These are phyloP conservation scores for Auricularia cornea DNA, from an alignment of 768 basidiomycete genomes.

Conservation along the genomic window DNA sequence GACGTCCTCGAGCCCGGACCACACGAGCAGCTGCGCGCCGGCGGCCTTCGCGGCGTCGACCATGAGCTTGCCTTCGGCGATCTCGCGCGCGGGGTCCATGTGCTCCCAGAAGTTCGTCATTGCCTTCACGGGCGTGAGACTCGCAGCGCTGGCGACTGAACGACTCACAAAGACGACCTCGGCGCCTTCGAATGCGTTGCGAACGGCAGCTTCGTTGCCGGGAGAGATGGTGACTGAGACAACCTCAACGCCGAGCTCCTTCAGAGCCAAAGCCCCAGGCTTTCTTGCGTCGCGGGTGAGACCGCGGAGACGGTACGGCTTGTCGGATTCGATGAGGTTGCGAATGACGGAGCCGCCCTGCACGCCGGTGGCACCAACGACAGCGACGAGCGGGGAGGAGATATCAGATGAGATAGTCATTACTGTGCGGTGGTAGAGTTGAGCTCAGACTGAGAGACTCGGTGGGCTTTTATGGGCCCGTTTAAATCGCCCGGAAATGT, in stretches of 20 bases:
- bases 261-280: conserved; percentile 17
- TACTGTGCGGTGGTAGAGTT: too few species aligned
- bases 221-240: conserved; percentile 8
- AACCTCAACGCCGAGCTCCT: conserved; percentile 16
- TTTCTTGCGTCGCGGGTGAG: conserved; percentile 24
- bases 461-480: too few species aligned
- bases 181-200: background rate
- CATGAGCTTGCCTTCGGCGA: conserved; percentile 11
- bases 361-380: conserved; percentile 29
- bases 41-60: conserved; percentile 12
- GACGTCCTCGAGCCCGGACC: conserved; percentile 3
- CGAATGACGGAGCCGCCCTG: conserved; percentile 25
- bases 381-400: conserved; percentile 16
- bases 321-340: conserved; percentile 24
- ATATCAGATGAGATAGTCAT: background rate
- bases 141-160: too few species aligned
- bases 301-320: conserved; percentile 24
- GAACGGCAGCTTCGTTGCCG: background rate
- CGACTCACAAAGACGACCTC: background rate
- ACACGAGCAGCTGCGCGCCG: conserved; percentile 12
- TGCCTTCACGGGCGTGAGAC: background rate
- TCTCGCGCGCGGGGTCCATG: conserved; percentile 6
- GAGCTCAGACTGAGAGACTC: too few species aligned
- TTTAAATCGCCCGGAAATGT: too few species aligned
- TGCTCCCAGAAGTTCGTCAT: background rate